A percentile compares a stretch with the other conserved stretches of the same genome.
Conservation (phyloP, 2,329 filamentous ascomycete genomes). For the Ascosphaera apis region DNA sequence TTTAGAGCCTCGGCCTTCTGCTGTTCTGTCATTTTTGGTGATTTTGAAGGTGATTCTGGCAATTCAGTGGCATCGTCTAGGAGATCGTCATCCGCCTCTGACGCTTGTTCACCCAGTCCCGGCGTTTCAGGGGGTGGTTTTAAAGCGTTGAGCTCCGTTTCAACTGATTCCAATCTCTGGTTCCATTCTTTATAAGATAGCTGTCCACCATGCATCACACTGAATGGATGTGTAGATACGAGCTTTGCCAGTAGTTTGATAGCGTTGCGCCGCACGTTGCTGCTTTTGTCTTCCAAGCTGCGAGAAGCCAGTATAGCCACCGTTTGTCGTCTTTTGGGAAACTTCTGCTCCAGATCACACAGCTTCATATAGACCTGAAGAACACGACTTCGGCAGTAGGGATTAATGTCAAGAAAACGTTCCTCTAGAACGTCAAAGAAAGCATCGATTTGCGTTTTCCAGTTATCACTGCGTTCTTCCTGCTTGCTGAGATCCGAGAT, state of each 20-base stretch:
- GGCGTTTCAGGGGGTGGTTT: conserved; percentile 54
- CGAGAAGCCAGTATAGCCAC: conserved; percentile 69
- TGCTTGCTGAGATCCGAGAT: conserved; percentile 75
- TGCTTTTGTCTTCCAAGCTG: conserved; percentile 93
- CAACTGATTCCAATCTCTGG: conserved; percentile 55
- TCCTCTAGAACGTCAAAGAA: conserved; percentile 96
- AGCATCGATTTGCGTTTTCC: conserved; percentile 83
- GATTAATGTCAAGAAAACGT: conserved; percentile 87
- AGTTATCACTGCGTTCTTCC: conserved; percentile 74
- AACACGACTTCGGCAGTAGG: conserved; percentile 75
- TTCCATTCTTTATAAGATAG: conserved; percentile 73
- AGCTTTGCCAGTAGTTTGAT: conserved; percentile 77
- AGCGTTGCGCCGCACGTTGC: conserved; percentile 83
- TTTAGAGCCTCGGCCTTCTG: conserved; percentile 49
- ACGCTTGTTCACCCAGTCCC: conserved; percentile 44
- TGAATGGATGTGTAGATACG: conserved; percentile 87
- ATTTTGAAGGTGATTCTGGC: conserved; percentile 42
- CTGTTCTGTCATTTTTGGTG: conserved; percentile 50
- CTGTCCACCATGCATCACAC: conserved; percentile 70
- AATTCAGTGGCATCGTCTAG: conserved; percentile 75
- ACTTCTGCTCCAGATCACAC: conserved; percentile 89
- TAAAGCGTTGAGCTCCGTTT: conserved; percentile 57
- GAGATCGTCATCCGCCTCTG: conserved; percentile 44
- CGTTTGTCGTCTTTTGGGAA: conserved; percentile 71
- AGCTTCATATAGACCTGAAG: conserved; percentile 86